A percentile compares a stretch with the other conserved stretches of the same genome.
Evolutionary conservation across 352 stramenopile genomes (phyloP).

Genomic region (Globisporangium perplexum): DNA sequence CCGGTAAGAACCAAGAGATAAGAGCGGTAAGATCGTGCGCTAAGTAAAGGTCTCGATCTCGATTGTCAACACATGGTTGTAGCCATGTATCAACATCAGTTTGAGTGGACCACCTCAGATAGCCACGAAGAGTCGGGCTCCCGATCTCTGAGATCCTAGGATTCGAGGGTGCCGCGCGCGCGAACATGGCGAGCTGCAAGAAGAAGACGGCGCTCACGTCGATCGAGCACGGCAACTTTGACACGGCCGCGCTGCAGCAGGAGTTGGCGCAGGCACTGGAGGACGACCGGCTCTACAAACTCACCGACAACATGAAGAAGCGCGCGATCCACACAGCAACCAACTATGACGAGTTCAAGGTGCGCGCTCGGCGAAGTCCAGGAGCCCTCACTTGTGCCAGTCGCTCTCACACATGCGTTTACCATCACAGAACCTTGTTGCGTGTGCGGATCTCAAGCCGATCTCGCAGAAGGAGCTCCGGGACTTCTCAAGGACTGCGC

Average conservation of each 20-base stretch:
- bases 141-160: no score
- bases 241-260: conserved; percentile 66
- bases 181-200: conserved; percentile 23
- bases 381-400: background rate
- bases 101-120: background rate
- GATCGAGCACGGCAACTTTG: conserved; percentile 71
- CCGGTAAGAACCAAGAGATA: no score
- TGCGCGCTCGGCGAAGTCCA: conserved; percentile 13
- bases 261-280: conserved; percentile 70
- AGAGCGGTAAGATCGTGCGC: no score
- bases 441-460: conserved; percentile 79
- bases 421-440: conserved; percentile 60
- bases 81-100: background rate
- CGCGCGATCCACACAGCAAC: conserved; percentile 78
- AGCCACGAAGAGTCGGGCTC: no score
- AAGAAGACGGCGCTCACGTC: conserved; percentile 46
- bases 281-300: conserved; percentile 78
- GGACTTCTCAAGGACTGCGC: conserved; percentile 41
- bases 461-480: conserved; percentile 69
- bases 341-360: conserved; percentile 87
- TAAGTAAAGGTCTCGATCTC: background rate
- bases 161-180: no score
- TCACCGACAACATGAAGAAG: conserved; percentile 86
- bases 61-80: no score
- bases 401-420: background rate